Conservation (phyloP, 2,329 filamentous ascomycete species). For the Fusarium pseudonygamai region DNA sequence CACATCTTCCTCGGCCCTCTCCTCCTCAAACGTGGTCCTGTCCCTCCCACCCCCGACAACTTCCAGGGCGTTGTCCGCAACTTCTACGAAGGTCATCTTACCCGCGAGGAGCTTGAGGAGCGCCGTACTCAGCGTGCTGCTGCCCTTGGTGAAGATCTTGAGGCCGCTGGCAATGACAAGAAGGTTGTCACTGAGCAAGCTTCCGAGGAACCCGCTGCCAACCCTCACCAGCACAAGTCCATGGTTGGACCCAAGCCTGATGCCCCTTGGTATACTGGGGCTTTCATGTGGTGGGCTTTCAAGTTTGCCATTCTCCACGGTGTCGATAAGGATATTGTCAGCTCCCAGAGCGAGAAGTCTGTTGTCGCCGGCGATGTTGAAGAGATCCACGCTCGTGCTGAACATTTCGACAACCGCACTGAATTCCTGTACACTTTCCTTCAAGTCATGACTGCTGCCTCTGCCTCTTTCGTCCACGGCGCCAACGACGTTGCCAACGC, state of each 20-base stretch:
- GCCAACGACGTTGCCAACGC: conserved; percentile 74
- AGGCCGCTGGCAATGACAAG: conserved; percentile 43
- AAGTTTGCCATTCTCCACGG: conserved; percentile 60
- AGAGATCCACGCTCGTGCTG: conserved; percentile 64
- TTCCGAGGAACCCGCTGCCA: conserved; percentile 67
- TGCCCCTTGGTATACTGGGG: conserved; percentile 54
- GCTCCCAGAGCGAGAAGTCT: conserved; percentile 48
- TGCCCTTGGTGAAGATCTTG: conserved; percentile 31
- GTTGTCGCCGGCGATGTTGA: conserved; percentile 63
- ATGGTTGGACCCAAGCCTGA: conserved; percentile 53
- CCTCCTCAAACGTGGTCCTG: conserved; percentile 54
- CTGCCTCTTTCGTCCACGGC: conserved; percentile 72
- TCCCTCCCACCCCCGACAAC: conserved; percentile 54
- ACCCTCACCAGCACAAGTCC: conserved; percentile 42
- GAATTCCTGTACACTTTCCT: conserved; percentile 70
- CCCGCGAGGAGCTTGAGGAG: conserved; percentile 61
- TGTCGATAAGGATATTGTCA: conserved; percentile 54
- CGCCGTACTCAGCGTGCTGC: conserved; percentile 45
- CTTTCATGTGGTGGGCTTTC: conserved; percentile 55
- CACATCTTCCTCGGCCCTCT: conserved; percentile 64
- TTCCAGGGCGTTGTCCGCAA: conserved; percentile 57
- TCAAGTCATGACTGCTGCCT: conserved; percentile 68
- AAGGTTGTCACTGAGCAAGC: conserved; percentile 46
- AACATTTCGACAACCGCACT: conserved; percentile 69
- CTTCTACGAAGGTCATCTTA: conserved; percentile 66